Evolutionary conservation across 2,329 filamentous ascomycete species (phyloP), one percentile per base, ranked within the genome.

Genomic region (Colletotrichum australisinense): DNA sequence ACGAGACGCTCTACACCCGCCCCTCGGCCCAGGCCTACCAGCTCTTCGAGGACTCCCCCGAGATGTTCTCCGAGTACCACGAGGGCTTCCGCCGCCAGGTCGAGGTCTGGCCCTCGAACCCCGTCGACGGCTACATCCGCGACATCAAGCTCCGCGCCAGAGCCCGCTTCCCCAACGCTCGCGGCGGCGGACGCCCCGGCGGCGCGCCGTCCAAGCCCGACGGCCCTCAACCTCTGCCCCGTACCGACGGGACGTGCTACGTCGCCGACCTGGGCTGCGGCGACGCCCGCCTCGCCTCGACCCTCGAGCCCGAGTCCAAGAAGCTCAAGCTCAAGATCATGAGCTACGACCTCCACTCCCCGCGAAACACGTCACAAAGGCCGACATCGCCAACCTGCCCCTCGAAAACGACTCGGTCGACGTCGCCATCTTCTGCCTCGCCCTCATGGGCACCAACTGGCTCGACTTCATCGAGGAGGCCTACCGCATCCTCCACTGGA

Each of bases 361-460:
- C 6, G 91, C 90, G 70, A 87, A 91, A 22, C 89, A 95, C 24
- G 93, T 99, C 75, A 98, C 94, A 1, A 91, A 93, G 75, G 95
- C 97, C 16, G 97, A 99, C 83, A 97, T 98, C 65, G 93, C 95
- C 35, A 89, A 93, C 73, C 86, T 99, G 1, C 96, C 96, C 0
- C 85, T 98, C 0, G 86, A 86, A 5, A 92, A 95, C 77, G 92
- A 91, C 57, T 91, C 89, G 74, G 92, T 95, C 74, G 95, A 99
- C 82, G 88, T 99, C 5, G 94, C 94, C 62, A 92, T 99, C 77
- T 98, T 98, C 87, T 99, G 97, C 83, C 89, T 99, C 38, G 97
- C 96, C 63, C 90, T 99, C 72, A 99, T 99, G 97, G 97, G 97
- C 80, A 99, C 97, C 68, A 99, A 99, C 85, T 99, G 97, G 96